These are phyloP conservation scores for Debaryomyces tyrocola DNA, from an alignment of 805 yeast genomes.

Conservation along the genomic window DNA sequence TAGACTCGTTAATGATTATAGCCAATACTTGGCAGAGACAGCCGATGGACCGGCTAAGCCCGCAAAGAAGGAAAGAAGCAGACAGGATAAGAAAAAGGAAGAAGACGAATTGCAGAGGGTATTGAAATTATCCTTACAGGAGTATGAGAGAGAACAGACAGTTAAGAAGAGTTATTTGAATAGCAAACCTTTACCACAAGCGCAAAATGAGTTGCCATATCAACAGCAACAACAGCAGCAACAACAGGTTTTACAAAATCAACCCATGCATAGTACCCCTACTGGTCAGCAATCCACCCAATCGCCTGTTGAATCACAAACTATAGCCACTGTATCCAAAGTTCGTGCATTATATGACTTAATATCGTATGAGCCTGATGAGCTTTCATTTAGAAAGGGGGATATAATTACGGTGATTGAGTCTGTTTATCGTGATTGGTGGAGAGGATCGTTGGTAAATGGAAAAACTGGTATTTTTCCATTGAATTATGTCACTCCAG, in stretches of 20 bases:
- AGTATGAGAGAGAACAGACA: slow-evolving; percentile 45
- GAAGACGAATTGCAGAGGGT: slow-evolving; percentile 81
- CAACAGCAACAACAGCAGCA: slow-evolving; percentile 14
- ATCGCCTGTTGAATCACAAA: slow-evolving; percentile 20
- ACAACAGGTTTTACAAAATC: slow-evolving; percentile 1
- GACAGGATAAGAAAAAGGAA: slow-evolving; percentile 53
- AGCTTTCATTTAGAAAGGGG: slow-evolving; percentile 81
- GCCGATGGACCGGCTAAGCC: slow-evolving; percentile 53
- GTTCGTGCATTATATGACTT: slow-evolving; percentile 88
- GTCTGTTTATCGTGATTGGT: slow-evolving; percentile 90
- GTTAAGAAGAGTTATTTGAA: slow-evolving; percentile 23
- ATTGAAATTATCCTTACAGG: slow-evolving; percentile 69
- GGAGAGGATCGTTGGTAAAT: slow-evolving; percentile 77
- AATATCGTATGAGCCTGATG: slow-evolving; percentile 77
- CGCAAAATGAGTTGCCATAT: slow-evolving; percentile 6
- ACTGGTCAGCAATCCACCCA: slow-evolving; percentile 9
- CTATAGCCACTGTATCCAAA: slow-evolving; percentile 51
- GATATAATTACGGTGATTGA: slow-evolving; percentile 87
- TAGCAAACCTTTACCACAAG: slow-evolving; percentile 39
- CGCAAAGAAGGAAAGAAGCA: slow-evolving; percentile 49
- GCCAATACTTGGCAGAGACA: slow-evolving; percentile 23
- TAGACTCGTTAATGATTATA: slow-evolving; percentile 42
- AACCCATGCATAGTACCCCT: not conserved
- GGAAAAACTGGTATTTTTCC: slow-evolving; percentile 91
- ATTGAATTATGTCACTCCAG: slow-evolving; percentile 81